These are phyloP conservation scores for Leccinum truebloodii DNA, from an alignment of 768 basidiomycete genomes.

Conservation along the genomic window DNA sequence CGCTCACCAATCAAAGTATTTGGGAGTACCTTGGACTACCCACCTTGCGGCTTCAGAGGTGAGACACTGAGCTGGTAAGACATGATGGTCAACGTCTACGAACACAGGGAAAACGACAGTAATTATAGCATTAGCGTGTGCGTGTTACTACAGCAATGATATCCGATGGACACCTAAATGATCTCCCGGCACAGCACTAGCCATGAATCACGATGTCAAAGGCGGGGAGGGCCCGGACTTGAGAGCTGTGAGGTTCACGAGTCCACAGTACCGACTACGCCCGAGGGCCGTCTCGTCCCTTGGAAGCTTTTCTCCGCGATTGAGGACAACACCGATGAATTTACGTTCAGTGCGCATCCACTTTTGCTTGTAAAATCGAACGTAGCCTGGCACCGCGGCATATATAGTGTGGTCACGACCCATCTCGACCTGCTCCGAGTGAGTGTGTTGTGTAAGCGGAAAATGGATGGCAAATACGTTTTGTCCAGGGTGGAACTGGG, in stretches of 20 bases:
- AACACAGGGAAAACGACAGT: not conserved
- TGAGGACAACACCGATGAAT: conserved; percentile 82
- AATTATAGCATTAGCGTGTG: conserved; percentile 18
- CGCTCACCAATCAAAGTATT: not conserved
- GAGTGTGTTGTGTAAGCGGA: conserved; percentile 5
- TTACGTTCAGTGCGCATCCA: conserved; percentile 72
- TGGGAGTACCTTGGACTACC: not conserved
- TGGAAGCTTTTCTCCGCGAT: conserved; percentile 83
- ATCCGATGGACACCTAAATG: conserved; percentile 7
- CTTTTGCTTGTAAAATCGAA: conserved; percentile 90
- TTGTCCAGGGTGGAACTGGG: conserved; percentile 90
- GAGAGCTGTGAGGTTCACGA: conserved; percentile 60
- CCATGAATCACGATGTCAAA: conserved; percentile 7
- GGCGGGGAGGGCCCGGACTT: conserved; percentile 13
- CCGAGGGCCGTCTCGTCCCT: conserved; percentile 73
- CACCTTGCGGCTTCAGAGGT: conserved; percentile 42
- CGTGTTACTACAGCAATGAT: conserved; percentile 20
- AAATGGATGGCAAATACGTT: conserved; percentile 56
- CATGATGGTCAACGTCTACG: conserved; percentile 20
- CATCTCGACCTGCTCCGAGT: conserved; percentile 67
- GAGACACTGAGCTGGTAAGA: conserved; percentile 42
- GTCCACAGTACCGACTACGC: conserved; percentile 82
- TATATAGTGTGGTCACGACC: conserved; percentile 96
- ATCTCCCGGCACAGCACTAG: not conserved
- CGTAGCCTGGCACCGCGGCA: conserved; percentile 85